phyloP scores from a whole-genome alignment of 306 rosid species.

The Argentina anserina region DNA sequence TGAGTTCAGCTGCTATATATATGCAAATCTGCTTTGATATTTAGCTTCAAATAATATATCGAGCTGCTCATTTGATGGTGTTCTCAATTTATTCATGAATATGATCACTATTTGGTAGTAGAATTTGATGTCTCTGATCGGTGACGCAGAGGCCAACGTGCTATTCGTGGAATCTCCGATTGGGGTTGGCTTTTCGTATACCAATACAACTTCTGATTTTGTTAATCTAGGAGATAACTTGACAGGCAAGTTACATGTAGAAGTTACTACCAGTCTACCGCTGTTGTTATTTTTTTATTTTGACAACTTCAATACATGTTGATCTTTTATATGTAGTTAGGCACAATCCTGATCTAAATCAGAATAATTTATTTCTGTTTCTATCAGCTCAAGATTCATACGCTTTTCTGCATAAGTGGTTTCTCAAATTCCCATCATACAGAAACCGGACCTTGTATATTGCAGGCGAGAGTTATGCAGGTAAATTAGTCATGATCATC shows the following conservation, averaged over 20 bases:
- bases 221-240: constrained; percentile 66
- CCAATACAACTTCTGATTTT: constrained; percentile 75
- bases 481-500: constrained; percentile 29
- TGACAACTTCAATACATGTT: not conserved
- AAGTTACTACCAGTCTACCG: too few species aligned
- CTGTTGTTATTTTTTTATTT: too few species aligned
- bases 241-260: constrained; percentile 48
- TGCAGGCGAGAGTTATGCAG: constrained; percentile 92
- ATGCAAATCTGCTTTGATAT: not conserved
- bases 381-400: constrained; percentile 72
- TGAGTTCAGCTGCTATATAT: not conserved
- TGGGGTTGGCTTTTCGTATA: constrained; percentile 92
- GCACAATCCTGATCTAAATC: not conserved
- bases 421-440: constrained; percentile 72
- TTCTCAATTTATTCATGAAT: too few species aligned
- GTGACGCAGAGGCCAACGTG: constrained; percentile 76
- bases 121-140: constrained; percentile 16
- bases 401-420: constrained; percentile 69
- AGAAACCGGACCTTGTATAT: constrained; percentile 61
- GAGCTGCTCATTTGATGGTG: not conserved
- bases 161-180: constrained; percentile 87
- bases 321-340: not conserved
- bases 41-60: not conserved
- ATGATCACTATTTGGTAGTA: not conserved
- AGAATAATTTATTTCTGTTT: not conserved